Evolutionary conservation across 139 green algal genomes (phyloP), one percentile per base, ranked within the genome.

Genomic region (Asterochloris sp.): DNA sequence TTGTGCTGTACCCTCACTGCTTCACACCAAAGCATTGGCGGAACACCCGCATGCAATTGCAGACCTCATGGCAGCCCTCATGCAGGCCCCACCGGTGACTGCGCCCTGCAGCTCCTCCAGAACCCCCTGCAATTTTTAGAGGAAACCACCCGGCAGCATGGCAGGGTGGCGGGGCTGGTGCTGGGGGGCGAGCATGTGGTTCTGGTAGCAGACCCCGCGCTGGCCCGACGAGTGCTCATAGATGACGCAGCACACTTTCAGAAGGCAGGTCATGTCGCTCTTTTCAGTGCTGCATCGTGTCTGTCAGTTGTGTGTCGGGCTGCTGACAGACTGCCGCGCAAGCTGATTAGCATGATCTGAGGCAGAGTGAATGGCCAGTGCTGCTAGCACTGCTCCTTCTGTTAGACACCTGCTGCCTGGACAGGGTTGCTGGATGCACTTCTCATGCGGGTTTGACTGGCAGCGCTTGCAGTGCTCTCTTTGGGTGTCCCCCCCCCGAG

Each of bases 171-270:
- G 0, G 94, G 93, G 0, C 54, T 97, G 83, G 79, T 89, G 79
- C 91, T 98, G 61, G 95, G 92, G 13, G 92, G 94, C 0, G 91
- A 96, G 86, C 83, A 85, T 21, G 93, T 96, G 16, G 90, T 98
- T 62, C 79, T 98, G 15, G 86, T 98, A 9, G 82, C 78, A 27
- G 88, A 93, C 26, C 83, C 88, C 0, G 76, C 76, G 0, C 76
- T 86, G 4, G 91, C 90, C 2, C 38, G 74, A 0, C 69, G 73
- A 19, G 84, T 89, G 0, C 79, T 94, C 38, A 80, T 89, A 12
- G 86, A 89, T 23, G 21, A 83, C 17, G 80, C 84, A 16, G 61
- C 73, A 1, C 64, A 64, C 0, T 91, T 87, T 64, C 76, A 82
- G 4, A 91, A 92, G 82, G 78, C 84, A 15, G 21, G 24, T 54